A percentile compares a stretch with the other conserved stretches of the same genome.
phyloP scores from a whole-genome alignment of 2,329 filamentous ascomycete genomes.

The Penicillium frequentans region DNA sequence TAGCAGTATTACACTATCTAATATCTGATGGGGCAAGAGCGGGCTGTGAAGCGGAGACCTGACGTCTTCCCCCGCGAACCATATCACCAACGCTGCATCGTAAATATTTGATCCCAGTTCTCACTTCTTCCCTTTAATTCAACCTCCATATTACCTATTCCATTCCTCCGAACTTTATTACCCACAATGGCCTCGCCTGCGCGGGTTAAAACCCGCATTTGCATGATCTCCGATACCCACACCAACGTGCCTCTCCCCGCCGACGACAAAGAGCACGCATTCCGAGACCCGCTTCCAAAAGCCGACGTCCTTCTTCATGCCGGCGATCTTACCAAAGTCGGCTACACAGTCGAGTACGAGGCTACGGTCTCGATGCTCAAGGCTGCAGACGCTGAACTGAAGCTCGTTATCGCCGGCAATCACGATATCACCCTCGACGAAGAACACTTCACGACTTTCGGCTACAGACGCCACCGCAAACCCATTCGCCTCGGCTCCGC shows the following conservation, averaged over 20 bases:
- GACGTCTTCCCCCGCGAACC: neutral
- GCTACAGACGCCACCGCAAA: slow-evolving; percentile 28
- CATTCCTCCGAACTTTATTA: neutral
- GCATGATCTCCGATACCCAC: slow-evolving; percentile 47
- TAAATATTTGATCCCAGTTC: neutral
- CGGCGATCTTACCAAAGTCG: slow-evolving; percentile 59
- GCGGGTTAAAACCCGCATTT: slow-evolving; percentile 41
- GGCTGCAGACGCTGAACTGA: slow-evolving; percentile 54
- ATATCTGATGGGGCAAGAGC: neutral
- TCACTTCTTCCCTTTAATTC: slow-evolving; percentile 1
- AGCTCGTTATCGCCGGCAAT: slow-evolving; percentile 64
- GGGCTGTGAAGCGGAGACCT: slow-evolving; percentile 1
- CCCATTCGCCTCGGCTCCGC: slow-evolving; percentile 18
- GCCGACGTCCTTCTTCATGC: slow-evolving; percentile 59
- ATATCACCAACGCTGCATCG: neutral
- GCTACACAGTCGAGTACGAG: slow-evolving; percentile 50
- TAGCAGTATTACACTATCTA: neutral
- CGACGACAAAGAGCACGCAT: slow-evolving; percentile 25
- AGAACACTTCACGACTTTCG: slow-evolving; percentile 44
- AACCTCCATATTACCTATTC: neutral
- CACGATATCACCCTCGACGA: slow-evolving; percentile 61
- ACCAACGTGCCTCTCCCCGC: slow-evolving; percentile 26
- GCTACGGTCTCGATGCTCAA: slow-evolving; percentile 49
- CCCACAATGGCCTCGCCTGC: slow-evolving; percentile 11
- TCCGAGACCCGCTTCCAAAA: slow-evolving; percentile 47